Base-by-base conservation (phyloP, 2,329 filamentous ascomycete genomes). In the Daldinia sp. region DNA sequence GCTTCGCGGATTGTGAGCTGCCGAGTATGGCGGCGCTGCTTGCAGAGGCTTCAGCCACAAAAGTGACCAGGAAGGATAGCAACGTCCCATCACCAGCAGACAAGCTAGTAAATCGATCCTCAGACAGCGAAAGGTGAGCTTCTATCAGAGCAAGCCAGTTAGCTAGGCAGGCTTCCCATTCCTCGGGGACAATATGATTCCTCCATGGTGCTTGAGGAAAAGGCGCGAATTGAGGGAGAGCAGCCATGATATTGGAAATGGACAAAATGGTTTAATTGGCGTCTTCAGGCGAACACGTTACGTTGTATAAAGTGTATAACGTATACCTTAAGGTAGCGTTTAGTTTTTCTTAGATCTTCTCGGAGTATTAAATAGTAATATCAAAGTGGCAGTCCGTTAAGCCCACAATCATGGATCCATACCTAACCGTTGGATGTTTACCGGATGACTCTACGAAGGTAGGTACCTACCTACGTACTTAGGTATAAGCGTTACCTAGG, bases 81-180 rank as follows among this genome's bases (percentile, higher is more conserved):
- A 92, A 72, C 21, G 88, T 87, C 32, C 84, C 82, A 68, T 92
- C 86, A 3, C 84, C 82, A 2, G 77, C 68, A 7, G 86, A 80
- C 23, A 78, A 75, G 32, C 76, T 73, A 47, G 75, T 68, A 64
- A 95, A 90, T 0, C 86, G 79, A 1, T 81, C 72, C 5, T 86
- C 81, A 0, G 85, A 71, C 0, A 90, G 77, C 11, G 84, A 81
- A 27, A 95, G 76, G 66, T 93, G 86, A 2, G 88, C 83, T 54
- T 88, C 83, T 5, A 87, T 79, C 5, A 97, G 82, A 9, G 86
- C 80, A 15, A 88, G 79, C 93, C 93, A 97, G 32, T 92, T 89
- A 66, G 90, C 85, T 47, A 96, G 79, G 74, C 90, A 93, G 29
- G 85, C 82, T 67, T 90, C 83, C 93, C 93, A 97, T 77, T 97